Base-by-base conservation (phyloP, 441 rosid species). In the Populus hybrid region DNA sequence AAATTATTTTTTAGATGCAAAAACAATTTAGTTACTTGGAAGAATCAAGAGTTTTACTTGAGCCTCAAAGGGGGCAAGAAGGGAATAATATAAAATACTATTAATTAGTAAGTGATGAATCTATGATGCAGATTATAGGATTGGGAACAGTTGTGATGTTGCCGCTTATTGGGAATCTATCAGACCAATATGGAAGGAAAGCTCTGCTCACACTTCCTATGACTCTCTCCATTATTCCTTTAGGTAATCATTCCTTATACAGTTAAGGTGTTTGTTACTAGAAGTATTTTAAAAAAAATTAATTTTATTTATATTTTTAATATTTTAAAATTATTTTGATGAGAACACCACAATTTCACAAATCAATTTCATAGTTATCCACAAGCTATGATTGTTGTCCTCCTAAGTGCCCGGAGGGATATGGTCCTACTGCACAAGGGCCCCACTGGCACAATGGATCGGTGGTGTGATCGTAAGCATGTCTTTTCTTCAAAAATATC, bases 141-240 rank as follows among this genome's bases (percentile, higher is more conserved):
- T 0, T 88, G 72, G 97, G 95, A 68, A 84, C 93, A 32, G 83
- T 87, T 68, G 82, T 90, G 76, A 82, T 88, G 88, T 85, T 90
- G 86, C 95, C 97, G n/a, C 34, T 90, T 3, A 82, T 90, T 0
- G 97, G 97, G 67, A 88, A 85, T 74, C 68, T 92, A 14, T 89
- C 97, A 16, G 97, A 92, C 69, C 73, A 75, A 20, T 87, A 90
- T 64, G 97, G 97, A 7, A 83, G 94, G 59, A 92, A 90, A 74
- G 77, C 95, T 36, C 30, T 92, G 84, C 90, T 92, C 69, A 89
- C 95, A 0, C 54, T 90, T 21, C 97, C 97, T 1, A 64, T 92
- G 82, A 78, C 87, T 21, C 63, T 83, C 21, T 78, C 90, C 76
- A 82, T 92, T 54, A 26, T 92, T 28, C 97, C 95, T 9, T 63